Evolutionary conservation across 345 rosid species (phyloP), one percentile per base, ranked within the genome.

Genomic region (Camelina hispida): DNA sequence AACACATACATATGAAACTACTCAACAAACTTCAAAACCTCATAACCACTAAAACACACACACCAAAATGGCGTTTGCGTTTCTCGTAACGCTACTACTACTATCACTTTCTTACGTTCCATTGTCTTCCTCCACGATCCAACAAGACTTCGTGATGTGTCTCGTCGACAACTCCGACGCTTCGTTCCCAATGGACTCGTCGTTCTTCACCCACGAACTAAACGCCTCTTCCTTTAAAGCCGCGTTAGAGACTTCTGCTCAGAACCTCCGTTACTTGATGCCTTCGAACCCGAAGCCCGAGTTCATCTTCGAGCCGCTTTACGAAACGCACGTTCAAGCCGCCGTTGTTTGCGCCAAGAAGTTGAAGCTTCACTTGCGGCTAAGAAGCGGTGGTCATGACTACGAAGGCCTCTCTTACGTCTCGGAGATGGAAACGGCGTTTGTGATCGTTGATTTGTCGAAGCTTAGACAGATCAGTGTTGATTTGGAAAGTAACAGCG

Each of bases 341-440:
- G 85, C 86, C 38, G 88, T 91, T 46, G 69, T 85, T 42, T 91
- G 97, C n/a, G 80, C 88, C 14, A 85, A 81, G 55, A 16, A 84
- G 46, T 67, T 82, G n/a, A 48, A 79, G 5, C 58, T 89, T 53
- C 89, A 87, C 51, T 68, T 89, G 42, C 81, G 89, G 72, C 60
- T 86, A 44, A 85, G 91, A 1, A 87, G 93, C 6, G 93, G 95
- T 0, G 97, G 97, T 20, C 95, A 86, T 72, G 93, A 89, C 77
- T 88, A 85, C 7, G 94, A 89, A 78, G 93, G 91, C 2, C 72
- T 87, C 2, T 87, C 93, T 1, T 91, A 86, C n/a, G 85, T 85
- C 3, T 86, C 91, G 0, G 75, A 83, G 78, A 73, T 73, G 38
- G 88, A 84, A 46, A 56, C 84, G 2, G 88, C 90, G 34, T 91